Base-by-base conservation (phyloP, 2,329 filamentous ascomycete species). In the Bipolaris victoriae region DNA sequence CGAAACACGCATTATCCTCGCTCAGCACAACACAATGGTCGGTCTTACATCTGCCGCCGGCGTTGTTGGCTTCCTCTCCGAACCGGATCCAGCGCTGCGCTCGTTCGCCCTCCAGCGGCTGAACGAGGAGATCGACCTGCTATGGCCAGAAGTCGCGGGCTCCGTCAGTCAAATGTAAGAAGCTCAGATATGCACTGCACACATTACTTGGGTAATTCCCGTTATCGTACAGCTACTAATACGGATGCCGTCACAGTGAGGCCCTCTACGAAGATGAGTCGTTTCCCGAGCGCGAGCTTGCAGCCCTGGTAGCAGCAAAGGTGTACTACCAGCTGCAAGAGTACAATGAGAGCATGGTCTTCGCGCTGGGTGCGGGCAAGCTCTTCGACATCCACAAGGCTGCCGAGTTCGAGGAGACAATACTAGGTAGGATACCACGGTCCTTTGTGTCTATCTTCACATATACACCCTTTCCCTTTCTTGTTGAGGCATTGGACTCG, bases 311-410 rank as follows among this genome's bases (percentile, higher is more conserved):
- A 52, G 90, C 96, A 41, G 90, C 95, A 68, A 99, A 99, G 84
- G 92, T 98, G 67, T 99, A 98, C 82, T 99, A 98, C 76, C 95
- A 99, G 76, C 88, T 99, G 51, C 92, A 97, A 80, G 95, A 95
- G 77, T 99, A 99, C 82, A 95, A 97, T 76, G 95, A 99, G 82
- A 97, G 94, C 79, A 98, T 99, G 94, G 90, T 91, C 50, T 98
- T 99, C 78, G 95, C 95, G 63, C 86, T 99, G 44, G 93, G 92
- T 57, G 93, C 95, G 22, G 95, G 95, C 59, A 91, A 97, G 75
- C 88, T 97, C 48, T 97, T 99, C 83, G 91, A 96, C 81, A 86
- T 98, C 65, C 91, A 97, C 72, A 85, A 89, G 52, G 89, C 91
- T 50, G 90, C 92, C 78, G 95, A 99, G 81, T 99, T 97, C 73